Evolutionary conservation across 441 rosid species (phyloP), one percentile per base, ranked within the genome.

Genomic region (Populus hybrid): DNA sequence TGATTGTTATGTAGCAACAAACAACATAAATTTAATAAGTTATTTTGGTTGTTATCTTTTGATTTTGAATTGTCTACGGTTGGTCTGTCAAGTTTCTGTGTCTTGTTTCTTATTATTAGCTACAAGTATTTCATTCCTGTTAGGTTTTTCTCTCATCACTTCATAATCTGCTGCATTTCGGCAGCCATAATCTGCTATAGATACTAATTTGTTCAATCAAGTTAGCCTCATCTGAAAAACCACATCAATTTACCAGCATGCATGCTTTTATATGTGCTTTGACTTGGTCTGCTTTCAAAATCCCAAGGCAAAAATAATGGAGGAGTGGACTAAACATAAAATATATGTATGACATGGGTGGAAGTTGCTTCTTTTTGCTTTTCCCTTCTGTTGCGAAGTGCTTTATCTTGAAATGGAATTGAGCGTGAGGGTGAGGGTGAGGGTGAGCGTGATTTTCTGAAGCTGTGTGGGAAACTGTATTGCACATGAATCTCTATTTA

Each of bases 401-500:
- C 50, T 69, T 76, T 10, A 69, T 59, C 57, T 23, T 69, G 24
- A 24, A 63, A 63, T 63, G 42, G 40, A 18, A 40, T n/a, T 28
- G 10, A 40, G 38, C 24, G 50, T 34, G 18, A 69, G 67, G 36
- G 6, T 34, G 35, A 5, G 35, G 35, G 6, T 32, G 35, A 32
- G 34, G 34, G 34, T 30, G 35, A 32, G 34, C 6, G 34, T 30
- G 83, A 23, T 38, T 71, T 70, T 80, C 57, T 35, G 12, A 70
- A 74, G 78, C 78, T 67, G 35, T 72, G 66, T 23, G 66, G 26
- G 66, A 63, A 63, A 23, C 14, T 63, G 30, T 18, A 35, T 75
- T 70, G 75, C 75, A 32, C 67, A 38, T 81, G 77, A 83, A 72
- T 75, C 76, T 75, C 23, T 72, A 70, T 73, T 75, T 72, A 57